These are phyloP conservation scores for Moricandia arvensis DNA, from an alignment of 345 rosid species.

Conservation along the genomic window DNA sequence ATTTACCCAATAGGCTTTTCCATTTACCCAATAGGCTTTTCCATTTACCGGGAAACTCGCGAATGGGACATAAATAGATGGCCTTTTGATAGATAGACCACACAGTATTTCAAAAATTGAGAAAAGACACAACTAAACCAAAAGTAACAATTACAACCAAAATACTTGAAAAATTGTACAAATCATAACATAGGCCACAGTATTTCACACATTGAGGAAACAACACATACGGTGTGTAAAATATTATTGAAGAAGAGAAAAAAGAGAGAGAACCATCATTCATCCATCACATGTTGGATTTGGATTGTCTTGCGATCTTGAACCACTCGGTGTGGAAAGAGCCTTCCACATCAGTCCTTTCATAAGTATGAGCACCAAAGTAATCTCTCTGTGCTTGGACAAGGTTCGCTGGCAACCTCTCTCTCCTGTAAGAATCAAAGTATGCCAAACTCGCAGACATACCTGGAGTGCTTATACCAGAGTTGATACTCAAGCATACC, in stretches of 20 bases:
- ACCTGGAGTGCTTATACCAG: constrained; percentile 90
- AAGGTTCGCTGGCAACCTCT: constrained; percentile 81
- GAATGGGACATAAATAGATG: neutral
- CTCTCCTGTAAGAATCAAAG: constrained; percentile 86
- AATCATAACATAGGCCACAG: constrained; percentile 7
- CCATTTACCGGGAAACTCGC: too few species aligned
- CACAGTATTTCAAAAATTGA: neutral
- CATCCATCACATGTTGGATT: constrained; percentile 44
- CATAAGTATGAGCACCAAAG: constrained; percentile 98
- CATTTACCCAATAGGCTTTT: too few species aligned
- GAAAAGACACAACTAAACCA: neutral
- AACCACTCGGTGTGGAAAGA: constrained; percentile 98
- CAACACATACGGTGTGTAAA: constrained; percentile 20
- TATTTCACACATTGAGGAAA: constrained; percentile 11
- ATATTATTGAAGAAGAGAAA: constrained; percentile 28
- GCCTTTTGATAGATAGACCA: neutral
- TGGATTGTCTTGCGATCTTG: constrained; percentile 75
- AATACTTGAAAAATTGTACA: neutral
- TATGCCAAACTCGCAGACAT: constrained; percentile 97
- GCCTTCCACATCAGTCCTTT: constrained; percentile 85
- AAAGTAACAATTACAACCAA: neutral
- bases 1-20: too few species aligned
- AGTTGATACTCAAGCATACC: constrained; percentile 78
- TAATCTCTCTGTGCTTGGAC: constrained; percentile 98
- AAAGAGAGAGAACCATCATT: neutral